A percentile compares a stretch with the other conserved stretches of the same genome.
These are phyloP conservation scores for Sordaria brevicollis DNA, from an alignment of 495 filamentous ascomycete species.

Conservation along the genomic window DNA sequence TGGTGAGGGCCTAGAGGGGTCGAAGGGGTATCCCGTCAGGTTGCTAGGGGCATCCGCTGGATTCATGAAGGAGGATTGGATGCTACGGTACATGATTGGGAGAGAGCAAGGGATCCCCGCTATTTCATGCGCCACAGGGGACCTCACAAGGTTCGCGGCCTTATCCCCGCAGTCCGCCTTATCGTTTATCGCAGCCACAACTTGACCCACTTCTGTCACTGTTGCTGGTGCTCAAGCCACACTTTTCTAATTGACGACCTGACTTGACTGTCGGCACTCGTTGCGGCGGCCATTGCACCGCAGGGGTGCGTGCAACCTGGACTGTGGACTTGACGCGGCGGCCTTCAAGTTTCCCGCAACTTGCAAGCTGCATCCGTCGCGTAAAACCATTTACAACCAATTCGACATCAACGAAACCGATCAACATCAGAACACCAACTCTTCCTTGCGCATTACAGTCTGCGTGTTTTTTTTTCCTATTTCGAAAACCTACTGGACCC, in stretches of 20 bases:
- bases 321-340: neutral
- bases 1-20: neutral
- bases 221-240: neutral
- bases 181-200: neutral
- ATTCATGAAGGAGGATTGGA: neutral
- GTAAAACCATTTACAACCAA: neutral
- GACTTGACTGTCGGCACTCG: neutral
- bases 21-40: neutral
- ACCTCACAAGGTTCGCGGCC: neutral
- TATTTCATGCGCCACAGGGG: neutral
- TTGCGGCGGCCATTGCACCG: neutral
- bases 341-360: neutral
- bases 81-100: neutral
- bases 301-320: neutral
- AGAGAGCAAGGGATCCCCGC: neutral
- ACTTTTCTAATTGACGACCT: neutral
- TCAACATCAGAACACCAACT: neutral
- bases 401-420: neutral
- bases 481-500: neutral
- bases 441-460: neutral
- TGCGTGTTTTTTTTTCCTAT: neutral
- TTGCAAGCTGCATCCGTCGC: neutral
- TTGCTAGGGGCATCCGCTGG: neutral
- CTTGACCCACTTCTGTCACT: neutral
- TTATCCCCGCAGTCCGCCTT: neutral